Percentiles rank a stretch among this genome's conserved stretches.
Conservation (phyloP, 1,139 yeast genomes). For the Pichia sp. region DNA sequence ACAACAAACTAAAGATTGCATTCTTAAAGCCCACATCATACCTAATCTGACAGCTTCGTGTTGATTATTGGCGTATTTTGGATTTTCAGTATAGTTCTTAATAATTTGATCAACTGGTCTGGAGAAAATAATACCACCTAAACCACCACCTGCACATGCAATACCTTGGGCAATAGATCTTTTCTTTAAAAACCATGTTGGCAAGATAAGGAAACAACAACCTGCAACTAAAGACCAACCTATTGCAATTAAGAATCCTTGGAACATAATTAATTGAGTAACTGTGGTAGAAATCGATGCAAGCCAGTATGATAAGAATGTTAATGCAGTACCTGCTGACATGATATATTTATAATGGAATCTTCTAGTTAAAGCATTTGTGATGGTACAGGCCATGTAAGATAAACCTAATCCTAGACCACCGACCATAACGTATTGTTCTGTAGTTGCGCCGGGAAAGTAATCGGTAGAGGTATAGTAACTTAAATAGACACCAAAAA, state of each 20-base stretch:
- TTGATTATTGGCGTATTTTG: slow-evolving; percentile 12
- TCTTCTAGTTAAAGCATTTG: slow-evolving; percentile 36
- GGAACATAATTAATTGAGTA: slow-evolving; percentile 68
- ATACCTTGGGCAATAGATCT: slow-evolving; percentile 59
- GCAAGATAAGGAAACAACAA: slow-evolving; percentile 54
- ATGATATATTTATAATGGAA: slow-evolving; percentile 37
- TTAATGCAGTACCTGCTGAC: slow-evolving; percentile 48
- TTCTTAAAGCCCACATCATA: slow-evolving; percentile 67
- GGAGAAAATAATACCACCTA: slow-evolving; percentile 51
- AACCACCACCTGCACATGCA: slow-evolving; percentile 56
- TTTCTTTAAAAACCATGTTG: slow-evolving; percentile 59
- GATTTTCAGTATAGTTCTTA: slow-evolving; percentile 11
- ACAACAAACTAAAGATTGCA: slow-evolving; percentile 48
- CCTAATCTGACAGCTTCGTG: slow-evolving; percentile 43
- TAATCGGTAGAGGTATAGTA: slow-evolving; percentile 47
- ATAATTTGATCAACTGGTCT: slow-evolving; percentile 41
- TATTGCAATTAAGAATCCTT: slow-evolving; percentile 64
- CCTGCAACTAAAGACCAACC: slow-evolving; percentile 60
- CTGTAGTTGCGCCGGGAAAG: slow-evolving; percentile 56
- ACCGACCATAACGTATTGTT: slow-evolving; percentile 68
- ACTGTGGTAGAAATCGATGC: slow-evolving; percentile 60
- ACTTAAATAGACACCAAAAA: slow-evolving; percentile 66
- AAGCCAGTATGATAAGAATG: slow-evolving; percentile 56
- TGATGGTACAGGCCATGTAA: slow-evolving; percentile 57
- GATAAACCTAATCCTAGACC: slow-evolving; percentile 62